Evolutionary conservation across 2,329 filamentous ascomycete species (phyloP), one percentile per base, ranked within the genome.

Genomic region (Calonectria pseudoreteaudii): DNA sequence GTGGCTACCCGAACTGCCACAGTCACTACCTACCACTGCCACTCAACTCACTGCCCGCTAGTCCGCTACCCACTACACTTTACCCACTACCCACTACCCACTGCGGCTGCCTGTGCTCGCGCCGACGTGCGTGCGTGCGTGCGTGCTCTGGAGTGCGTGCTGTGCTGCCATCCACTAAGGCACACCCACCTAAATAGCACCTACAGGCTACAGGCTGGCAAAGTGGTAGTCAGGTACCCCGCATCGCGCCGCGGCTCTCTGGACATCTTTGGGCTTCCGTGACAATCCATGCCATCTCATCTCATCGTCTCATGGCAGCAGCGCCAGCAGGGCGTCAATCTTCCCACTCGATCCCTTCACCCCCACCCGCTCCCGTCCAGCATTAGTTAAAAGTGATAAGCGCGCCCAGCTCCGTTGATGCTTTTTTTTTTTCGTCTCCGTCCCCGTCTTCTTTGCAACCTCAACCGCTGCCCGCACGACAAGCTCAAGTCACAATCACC

Each of bases 231-330:
- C 47, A 28, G 52, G 41, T 73, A 71, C 71, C 73, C 74, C 73
- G 52, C 77, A 75, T 72, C 50, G 31, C 41, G 69, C 52, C 69
- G 68, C 60, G 69, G 69, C 49, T 68, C 53, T 60, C 52, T 62
- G 41, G 44, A 31, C 56, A 71, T 71, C 69, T 71, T 71, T 71
- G 62, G 62, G 62, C 62, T 71, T 71, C 69, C 66, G 50, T 71
- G 69, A 71, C 69, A 66, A 67, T 66, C 68, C 68, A 70, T 70
- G 36, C 50, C 56, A 64, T 50, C 67, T 60, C 67, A 49, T 58
- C 52, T 60, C 41, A 69, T 69, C 30, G 66, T 26, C 60, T 65
- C 38, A 28, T 65, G 36, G 60, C 60, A 28, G 7, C n/a, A n/a
- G n/a, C n/a, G 34, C 20, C 20, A 36, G 8, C 41, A 18, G 31